phyloP scores from a whole-genome alignment of 2,329 filamentous ascomycete genomes.

The Hypoxylon sp. region DNA sequence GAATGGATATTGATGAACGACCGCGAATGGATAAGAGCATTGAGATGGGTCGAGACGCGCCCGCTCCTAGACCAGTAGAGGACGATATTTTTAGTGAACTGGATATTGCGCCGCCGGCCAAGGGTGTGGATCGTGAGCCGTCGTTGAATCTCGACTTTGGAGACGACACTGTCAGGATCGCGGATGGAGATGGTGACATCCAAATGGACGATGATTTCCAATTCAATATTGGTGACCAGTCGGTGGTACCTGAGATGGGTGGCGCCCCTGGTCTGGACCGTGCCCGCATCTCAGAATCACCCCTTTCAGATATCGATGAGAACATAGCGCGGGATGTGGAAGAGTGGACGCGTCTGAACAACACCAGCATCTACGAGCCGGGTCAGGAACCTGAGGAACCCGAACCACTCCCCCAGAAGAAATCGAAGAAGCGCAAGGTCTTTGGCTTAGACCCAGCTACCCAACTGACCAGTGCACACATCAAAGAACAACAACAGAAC shows the following conservation, averaged over 20 bases:
- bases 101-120: slow-evolving; percentile 69
- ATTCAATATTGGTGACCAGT: slow-evolving; percentile 73
- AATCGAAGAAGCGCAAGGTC: slow-evolving; percentile 84
- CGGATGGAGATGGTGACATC: slow-evolving; percentile 75
- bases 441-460: slow-evolving; percentile 87
- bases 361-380: slow-evolving; percentile 74
- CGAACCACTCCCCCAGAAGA: slow-evolving; percentile 79
- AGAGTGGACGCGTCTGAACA: slow-evolving; percentile 68
- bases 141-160: slow-evolving; percentile 69
- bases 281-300: slow-evolving; percentile 77
- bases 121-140: slow-evolving; percentile 70
- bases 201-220: slow-evolving; percentile 76
- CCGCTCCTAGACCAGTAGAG: slow-evolving; percentile 75
- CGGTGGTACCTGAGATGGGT: slow-evolving; percentile 66
- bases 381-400: slow-evolving; percentile 70
- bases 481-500: slow-evolving; percentile 89
- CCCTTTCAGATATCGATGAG: slow-evolving; percentile 78
- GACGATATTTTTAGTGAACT: slow-evolving; percentile 78
- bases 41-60: slow-evolving; percentile 91
- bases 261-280: slow-evolving; percentile 66
- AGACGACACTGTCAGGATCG: slow-evolving; percentile 70
- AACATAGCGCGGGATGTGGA: slow-evolving; percentile 72
- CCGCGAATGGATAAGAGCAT: slow-evolving; percentile 74
- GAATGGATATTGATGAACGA: slow-evolving; percentile 79
- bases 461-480: slow-evolving; percentile 80